Evolutionary conservation across 257 asterid species (phyloP).

Genomic region (Solanum gandarillasii): DNA sequence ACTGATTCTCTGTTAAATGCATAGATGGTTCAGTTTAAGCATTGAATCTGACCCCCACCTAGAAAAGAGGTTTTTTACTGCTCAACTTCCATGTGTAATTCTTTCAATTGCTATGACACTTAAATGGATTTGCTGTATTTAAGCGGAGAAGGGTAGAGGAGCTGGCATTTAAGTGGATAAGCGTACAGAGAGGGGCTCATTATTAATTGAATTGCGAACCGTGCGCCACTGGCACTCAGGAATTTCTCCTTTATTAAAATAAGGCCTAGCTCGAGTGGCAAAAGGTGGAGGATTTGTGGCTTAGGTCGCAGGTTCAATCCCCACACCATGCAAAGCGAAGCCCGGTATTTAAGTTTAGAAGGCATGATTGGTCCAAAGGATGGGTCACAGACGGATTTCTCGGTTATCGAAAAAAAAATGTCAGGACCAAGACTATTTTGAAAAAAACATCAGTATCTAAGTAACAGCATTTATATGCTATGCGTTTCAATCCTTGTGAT

Average conservation of each 20-base stretch:
- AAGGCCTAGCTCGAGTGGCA: not conserved
- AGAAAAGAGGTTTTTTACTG: not conserved
- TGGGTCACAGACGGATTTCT: too few species aligned
- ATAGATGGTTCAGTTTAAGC: not conserved
- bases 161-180: not conserved
- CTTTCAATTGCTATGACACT: not conserved
- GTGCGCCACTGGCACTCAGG: not conserved
- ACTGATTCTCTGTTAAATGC: not conserved
- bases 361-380: too few species aligned
- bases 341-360: too few species aligned
- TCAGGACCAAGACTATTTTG: not conserved
- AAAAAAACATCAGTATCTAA: not conserved
- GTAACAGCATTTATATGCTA: not conserved
- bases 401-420: not conserved
- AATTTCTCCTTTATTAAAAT: not conserved
- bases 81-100: not conserved
- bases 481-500: not conserved
- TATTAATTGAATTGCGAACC: not conserved
- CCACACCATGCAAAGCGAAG: too few species aligned
- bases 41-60: not conserved
- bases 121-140: not conserved
- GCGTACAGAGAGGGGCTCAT: not conserved
- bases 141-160: not conserved
- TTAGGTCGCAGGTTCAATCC: too few species aligned
- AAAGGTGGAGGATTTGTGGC: too few species aligned